Base-by-base conservation (phyloP, 768 basidiomycete genomes). In the Epithele typhae region DNA sequence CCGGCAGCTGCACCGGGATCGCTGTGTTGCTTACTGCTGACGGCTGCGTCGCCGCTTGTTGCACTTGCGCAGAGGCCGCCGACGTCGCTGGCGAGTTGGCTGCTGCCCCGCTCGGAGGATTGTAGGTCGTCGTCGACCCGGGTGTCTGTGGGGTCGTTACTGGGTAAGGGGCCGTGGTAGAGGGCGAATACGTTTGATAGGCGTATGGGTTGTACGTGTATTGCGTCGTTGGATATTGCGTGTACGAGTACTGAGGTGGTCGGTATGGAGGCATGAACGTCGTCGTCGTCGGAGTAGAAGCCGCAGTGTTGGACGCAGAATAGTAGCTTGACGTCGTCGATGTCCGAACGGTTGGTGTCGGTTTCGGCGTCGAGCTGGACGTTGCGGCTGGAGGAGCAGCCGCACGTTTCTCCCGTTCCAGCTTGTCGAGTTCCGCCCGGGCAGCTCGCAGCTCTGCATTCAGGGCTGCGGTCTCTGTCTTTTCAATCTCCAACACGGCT, bases 1-100 rank as follows among this genome's bases (percentile, higher is more conserved):
- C 78, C 15, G 87, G 85, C 25, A 92, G 70, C 49, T 87, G 81
- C 0, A 91, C 81, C 3, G 88, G 85, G 39, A 78, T 72, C 12
- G 74, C 53, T 12, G 42, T 46, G 23, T 43, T 47, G 48, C 41
- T 52, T 11, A 43, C 43, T 10, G 51, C 34, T 3, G 45, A 35
- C 4, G 45, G 49, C 17, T 42, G 41, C 10, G 40, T 32, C 19
- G 46, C 49, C 14, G 46, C 45, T 19, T 50, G 53, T 25, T 46
- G 53, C 11, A 43, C 45, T 35, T 55, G 53, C 9, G 49, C 38
- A 15, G 52, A 46, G 3, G 40, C 41, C 8, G 25, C 38, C 17
- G 49, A 45, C 15, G 52, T 46, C n/a, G 56, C 14, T 12, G 52
- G 36, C 5, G 40, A 14, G 11, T 44, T 40, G 12, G 38, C 23